Conservation (phyloP, 306 rosid genomes). For the Betula pendula region DNA sequence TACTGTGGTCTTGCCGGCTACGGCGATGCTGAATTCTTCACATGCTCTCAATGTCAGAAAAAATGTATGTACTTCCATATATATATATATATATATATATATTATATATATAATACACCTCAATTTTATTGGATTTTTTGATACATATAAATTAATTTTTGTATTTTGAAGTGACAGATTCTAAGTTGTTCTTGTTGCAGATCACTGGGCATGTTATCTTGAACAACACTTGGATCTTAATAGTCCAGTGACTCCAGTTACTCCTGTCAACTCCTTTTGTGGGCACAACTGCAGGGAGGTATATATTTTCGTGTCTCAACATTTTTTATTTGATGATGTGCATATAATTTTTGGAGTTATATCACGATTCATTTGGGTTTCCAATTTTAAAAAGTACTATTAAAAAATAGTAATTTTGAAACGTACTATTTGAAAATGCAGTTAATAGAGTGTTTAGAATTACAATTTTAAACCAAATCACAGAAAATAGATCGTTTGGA, state of each 20-base stretch:
- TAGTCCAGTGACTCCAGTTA: neutral
- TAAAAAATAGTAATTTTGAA: no score
- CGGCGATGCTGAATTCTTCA: constrained; percentile 8
- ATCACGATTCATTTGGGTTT: no score
- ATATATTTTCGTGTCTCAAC: neutral
- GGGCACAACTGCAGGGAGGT: constrained; percentile 33
- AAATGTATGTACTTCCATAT: constrained; percentile 23
- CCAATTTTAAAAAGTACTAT: no score
- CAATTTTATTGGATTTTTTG: neutral
- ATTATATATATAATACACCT: neutral
- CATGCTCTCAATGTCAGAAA: constrained; percentile 32
- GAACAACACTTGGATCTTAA: constrained; percentile 9
- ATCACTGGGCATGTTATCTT: constrained; percentile 36
- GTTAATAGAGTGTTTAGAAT: no score
- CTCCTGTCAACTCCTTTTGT: constrained; percentile 22
- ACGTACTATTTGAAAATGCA: no score
- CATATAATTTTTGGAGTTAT: no score
- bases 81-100: no score
- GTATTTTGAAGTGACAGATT: neutral
- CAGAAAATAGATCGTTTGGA: no score
- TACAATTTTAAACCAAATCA: no score
- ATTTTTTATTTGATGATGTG: neutral
- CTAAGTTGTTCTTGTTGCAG: constrained; percentile 25
- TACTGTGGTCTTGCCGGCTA: constrained; percentile 21
- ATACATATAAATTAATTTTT: neutral